phyloP scores from a whole-genome alignment of 2,329 filamentous ascomycete genomes.

The Elsinoe ampelina region DNA sequence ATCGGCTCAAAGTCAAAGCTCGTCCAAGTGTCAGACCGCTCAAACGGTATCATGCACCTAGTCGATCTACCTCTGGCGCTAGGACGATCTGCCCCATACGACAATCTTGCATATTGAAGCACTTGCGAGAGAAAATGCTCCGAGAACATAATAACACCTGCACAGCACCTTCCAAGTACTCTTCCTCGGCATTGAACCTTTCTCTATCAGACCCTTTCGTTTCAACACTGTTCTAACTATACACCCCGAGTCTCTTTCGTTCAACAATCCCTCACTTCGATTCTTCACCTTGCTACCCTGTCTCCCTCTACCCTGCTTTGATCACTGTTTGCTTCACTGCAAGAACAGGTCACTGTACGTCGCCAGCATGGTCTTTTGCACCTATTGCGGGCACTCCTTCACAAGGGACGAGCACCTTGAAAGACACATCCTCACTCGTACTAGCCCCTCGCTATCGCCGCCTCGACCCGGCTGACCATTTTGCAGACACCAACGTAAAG shows the following conservation, averaged over 20 bases:
- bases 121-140: conserved; percentile 1
- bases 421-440: conserved; percentile 44
- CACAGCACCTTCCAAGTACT: conserved; percentile 1
- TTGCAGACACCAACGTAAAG: conserved; percentile 44
- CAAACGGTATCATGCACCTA: conserved; percentile 5
- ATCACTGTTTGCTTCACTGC: conserved; percentile 1
- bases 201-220: conserved; percentile 1
- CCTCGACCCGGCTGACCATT: not conserved
- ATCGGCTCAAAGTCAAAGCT: not conserved
- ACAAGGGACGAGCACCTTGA: conserved; percentile 45
- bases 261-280: not conserved
- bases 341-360: not conserved
- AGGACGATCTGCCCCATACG: conserved; percentile 8
- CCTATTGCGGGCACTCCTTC: conserved; percentile 45
- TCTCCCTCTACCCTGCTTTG: not conserved
- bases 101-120: conserved; percentile 4
- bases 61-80: conserved; percentile 10
- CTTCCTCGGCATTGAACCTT: conserved; percentile 2
- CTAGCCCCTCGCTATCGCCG: conserved; percentile 18
- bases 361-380: conserved; percentile 42
- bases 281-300: too few species aligned
- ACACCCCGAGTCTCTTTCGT: not conserved
- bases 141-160: conserved; percentile 10
- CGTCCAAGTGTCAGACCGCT: conserved; percentile 6
- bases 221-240: not conserved